These are phyloP conservation scores for Suillus bovinus DNA, from an alignment of 768 basidiomycete species.

Conservation along the genomic window DNA sequence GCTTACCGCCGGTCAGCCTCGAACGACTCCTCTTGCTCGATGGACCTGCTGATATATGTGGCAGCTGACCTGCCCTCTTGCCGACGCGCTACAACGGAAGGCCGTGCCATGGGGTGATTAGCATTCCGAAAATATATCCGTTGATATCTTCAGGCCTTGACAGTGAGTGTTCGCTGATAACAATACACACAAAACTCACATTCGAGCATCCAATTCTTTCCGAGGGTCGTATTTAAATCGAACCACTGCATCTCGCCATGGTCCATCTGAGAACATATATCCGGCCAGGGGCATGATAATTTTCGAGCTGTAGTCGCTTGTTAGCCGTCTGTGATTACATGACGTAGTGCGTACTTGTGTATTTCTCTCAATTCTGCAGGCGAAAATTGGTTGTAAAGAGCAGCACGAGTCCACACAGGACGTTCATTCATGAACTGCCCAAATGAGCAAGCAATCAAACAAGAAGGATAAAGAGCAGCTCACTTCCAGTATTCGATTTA, in stretches of 20 bases:
- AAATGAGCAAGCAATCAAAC: slow-evolving; percentile 18
- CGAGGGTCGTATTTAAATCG: slow-evolving; percentile 91
- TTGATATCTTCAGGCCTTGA: slow-evolving; percentile 69
- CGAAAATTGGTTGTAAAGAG: slow-evolving; percentile 80
- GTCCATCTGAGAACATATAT: slow-evolving; percentile 92
- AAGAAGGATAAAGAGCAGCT: slow-evolving; percentile 5
- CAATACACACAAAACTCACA: slow-evolving; percentile 50
- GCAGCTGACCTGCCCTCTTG: slow-evolving; percentile 41
- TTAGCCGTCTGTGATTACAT: background rate
- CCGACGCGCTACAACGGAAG: slow-evolving; percentile 72
- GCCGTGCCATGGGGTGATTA: slow-evolving; percentile 75
- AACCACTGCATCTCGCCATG: slow-evolving; percentile 89
- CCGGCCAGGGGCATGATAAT: slow-evolving; percentile 75
- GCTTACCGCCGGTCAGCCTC: slow-evolving; percentile 33
- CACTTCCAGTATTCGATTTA: slow-evolving; percentile 58
- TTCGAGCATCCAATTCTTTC: slow-evolving; percentile 64
- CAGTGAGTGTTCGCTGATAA: background rate
- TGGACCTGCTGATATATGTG: slow-evolving; percentile 29
- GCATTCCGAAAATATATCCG: slow-evolving; percentile 88
- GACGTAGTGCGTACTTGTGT: slow-evolving; percentile 57
- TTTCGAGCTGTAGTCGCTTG: slow-evolving; percentile 61
- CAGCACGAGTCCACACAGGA: slow-evolving; percentile 88
- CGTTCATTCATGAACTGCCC: slow-evolving; percentile 69
- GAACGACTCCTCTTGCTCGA: slow-evolving; percentile 34
- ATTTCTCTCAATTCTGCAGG: slow-evolving; percentile 68